phyloP scores from a whole-genome alignment of 1,284 basidiomycete species.

The Tylopilus sp. region DNA sequence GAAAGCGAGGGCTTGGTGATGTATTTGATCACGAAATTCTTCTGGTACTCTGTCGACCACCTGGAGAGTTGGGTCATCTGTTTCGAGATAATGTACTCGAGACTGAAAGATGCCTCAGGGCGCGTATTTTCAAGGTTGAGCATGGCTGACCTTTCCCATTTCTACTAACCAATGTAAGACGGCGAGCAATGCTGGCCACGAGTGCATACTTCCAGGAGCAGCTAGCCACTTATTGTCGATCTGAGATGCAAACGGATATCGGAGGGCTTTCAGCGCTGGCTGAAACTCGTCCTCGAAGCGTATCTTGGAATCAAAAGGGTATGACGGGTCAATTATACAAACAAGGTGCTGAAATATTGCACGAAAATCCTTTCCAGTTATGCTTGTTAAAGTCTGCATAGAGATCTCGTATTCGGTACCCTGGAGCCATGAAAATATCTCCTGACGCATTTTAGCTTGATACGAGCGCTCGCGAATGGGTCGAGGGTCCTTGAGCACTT shows the following conservation, averaged over 20 bases:
- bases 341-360: constrained; percentile 75
- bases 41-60: constrained; percentile 55
- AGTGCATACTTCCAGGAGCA: constrained; percentile 77
- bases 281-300: constrained; percentile 81
- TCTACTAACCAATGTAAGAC: constrained; percentile 86
- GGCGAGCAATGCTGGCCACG: constrained; percentile 78
- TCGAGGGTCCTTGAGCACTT: constrained; percentile 62
- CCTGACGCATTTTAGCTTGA: constrained; percentile 69
- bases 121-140: neutral
- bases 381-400: constrained; percentile 61
- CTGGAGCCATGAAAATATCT: constrained; percentile 66
- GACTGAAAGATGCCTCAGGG: constrained; percentile 20
- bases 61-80: constrained; percentile 63
- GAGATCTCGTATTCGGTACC: constrained; percentile 60
- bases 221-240: constrained; percentile 80
- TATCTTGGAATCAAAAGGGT: constrained; percentile 49
- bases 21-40: constrained; percentile 66
- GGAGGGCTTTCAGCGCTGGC: constrained; percentile 63
- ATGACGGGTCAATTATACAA: constrained; percentile 64
- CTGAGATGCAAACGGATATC: constrained; percentile 70
- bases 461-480: constrained; percentile 69
- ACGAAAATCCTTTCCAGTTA: constrained; percentile 79
- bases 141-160: constrained; percentile 60
- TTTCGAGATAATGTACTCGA: constrained; percentile 52
- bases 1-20: constrained; percentile 71